Evolutionary conservation across 371 early-diverging fungal species (phyloP).

Genomic region (Funneliformis caledonium): DNA sequence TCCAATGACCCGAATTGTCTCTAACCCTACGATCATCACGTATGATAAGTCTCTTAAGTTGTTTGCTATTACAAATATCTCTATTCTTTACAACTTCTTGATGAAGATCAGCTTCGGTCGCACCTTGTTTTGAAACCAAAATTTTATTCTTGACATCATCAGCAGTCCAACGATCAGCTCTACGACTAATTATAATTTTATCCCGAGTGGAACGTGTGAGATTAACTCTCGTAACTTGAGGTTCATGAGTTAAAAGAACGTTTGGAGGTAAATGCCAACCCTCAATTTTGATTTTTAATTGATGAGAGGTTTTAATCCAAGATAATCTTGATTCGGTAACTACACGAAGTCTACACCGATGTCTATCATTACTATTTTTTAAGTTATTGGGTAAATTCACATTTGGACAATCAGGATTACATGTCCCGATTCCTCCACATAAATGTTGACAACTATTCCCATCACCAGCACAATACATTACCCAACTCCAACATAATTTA

Average conservation of each 20-base stretch:
- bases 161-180: slow-evolving; percentile 24
- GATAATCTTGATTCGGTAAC: slow-evolving; percentile 13
- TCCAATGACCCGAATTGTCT: slow-evolving; percentile 31
- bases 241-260: background rate
- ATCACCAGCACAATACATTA: slow-evolving; percentile 36
- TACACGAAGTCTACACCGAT: slow-evolving; percentile 28
- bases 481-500: slow-evolving; percentile 32
- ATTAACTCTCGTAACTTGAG: slow-evolving; percentile 25
- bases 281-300: slow-evolving; percentile 28
- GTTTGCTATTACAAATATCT: slow-evolving; percentile 33
- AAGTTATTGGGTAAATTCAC: slow-evolving; percentile 12
- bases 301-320: slow-evolving; percentile 21
- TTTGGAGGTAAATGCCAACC: slow-evolving; percentile 26
- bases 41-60: slow-evolving; percentile 27
- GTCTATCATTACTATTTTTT: slow-evolving; percentile 31
- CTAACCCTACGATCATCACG: slow-evolving; percentile 27
- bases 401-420: slow-evolving; percentile 27
- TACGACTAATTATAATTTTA: slow-evolving; percentile 33
- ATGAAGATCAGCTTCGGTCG: slow-evolving; percentile 10
- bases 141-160: slow-evolving; percentile 28
- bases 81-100: slow-evolving; percentile 17
- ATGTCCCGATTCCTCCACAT: slow-evolving; percentile 28
- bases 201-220: slow-evolving; percentile 9
- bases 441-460: slow-evolving; percentile 38
- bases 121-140: slow-evolving; percentile 14